Conservation (phyloP, 2,329 filamentous ascomycete genomes). For the Aspergillus versicolor region DNA sequence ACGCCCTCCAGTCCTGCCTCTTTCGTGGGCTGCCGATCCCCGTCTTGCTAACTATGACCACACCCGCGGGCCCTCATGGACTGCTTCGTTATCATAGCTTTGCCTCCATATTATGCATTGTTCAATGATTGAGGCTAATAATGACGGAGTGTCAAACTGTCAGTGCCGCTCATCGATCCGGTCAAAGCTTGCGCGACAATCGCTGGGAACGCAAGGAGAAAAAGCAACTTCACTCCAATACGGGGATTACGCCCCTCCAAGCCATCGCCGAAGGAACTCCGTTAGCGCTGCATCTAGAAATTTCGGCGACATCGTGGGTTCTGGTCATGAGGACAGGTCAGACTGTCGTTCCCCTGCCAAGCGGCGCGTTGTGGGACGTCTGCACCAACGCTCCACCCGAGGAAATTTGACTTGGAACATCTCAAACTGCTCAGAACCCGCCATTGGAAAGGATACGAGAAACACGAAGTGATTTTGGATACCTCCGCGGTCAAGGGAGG, state of each 20-base stretch:
- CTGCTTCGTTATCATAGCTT: neutral
- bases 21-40: neutral
- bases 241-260: slow-evolving; percentile 1
- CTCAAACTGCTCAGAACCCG: neutral
- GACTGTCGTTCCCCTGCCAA: slow-evolving; percentile 23
- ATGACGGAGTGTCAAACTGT: too few species aligned
- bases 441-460: neutral
- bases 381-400: slow-evolving; percentile 5
- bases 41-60: neutral
- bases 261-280: slow-evolving; percentile 19
- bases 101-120: neutral
- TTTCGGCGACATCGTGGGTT: slow-evolving; percentile 21
- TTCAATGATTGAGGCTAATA: neutral
- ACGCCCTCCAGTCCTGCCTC: neutral
- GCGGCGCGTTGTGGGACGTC: slow-evolving; percentile 25
- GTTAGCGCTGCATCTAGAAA: slow-evolving; percentile 28
- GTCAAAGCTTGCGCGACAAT: neutral
- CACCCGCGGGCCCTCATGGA: neutral
- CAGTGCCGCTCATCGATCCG: neutral
- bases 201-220: slow-evolving; percentile 1
- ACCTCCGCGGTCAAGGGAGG: neutral
- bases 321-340: slow-evolving; percentile 8
- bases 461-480: neutral
- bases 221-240: slow-evolving; percentile 8
- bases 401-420: slow-evolving; percentile 16